Percentiles rank a stretch among this genome's conserved stretches.
Evolutionary conservation across 768 basidiomycete species (phyloP).

Genomic region (Amanita fuliginea): DNA sequence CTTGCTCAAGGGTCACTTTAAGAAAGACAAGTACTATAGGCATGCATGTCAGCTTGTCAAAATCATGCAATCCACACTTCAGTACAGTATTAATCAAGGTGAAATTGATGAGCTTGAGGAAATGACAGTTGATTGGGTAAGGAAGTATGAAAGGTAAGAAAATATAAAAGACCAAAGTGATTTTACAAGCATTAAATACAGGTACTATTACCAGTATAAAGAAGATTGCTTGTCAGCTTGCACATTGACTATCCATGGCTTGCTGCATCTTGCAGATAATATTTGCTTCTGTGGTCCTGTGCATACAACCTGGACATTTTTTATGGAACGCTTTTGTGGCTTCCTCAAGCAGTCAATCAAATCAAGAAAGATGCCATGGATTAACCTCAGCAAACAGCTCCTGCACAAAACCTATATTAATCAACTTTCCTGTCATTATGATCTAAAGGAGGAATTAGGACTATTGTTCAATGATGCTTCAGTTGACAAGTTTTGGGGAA

Average conservation of each 20-base stretch:
- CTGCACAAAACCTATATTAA: constrained; percentile 5
- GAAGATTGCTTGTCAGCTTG: constrained; percentile 17
- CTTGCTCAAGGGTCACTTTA: not conserved
- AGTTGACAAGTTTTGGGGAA: no score
- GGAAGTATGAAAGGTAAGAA: not conserved
- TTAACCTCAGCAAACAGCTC: constrained; percentile 15
- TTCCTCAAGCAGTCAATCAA: no score
- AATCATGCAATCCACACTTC: not conserved
- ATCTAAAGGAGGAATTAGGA: constrained; percentile 11
- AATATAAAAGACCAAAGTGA: not conserved
- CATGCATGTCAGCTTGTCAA: not conserved
- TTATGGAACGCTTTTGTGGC: no score
- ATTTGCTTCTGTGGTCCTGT: constrained; percentile 21
- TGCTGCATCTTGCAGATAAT: constrained; percentile 20
- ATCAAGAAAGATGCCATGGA: no score
- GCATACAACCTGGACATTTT: constrained; percentile 23
- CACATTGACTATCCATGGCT: constrained; percentile 20
- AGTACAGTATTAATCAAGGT: constrained; percentile 7
- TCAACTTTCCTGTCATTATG: constrained; percentile 9
- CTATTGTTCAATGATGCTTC: no score
- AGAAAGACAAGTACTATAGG: not conserved
- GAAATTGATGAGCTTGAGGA: not conserved
- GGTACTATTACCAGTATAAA: constrained; percentile 13
- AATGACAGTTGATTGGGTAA: not conserved
- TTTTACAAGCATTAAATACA: not conserved